Percentiles rank a stretch among this genome's conserved stretches.
These are phyloP conservation scores for Emericellopsis cladophorae DNA, from an alignment of 2,329 filamentous ascomycete genomes.

Conservation along the genomic window DNA sequence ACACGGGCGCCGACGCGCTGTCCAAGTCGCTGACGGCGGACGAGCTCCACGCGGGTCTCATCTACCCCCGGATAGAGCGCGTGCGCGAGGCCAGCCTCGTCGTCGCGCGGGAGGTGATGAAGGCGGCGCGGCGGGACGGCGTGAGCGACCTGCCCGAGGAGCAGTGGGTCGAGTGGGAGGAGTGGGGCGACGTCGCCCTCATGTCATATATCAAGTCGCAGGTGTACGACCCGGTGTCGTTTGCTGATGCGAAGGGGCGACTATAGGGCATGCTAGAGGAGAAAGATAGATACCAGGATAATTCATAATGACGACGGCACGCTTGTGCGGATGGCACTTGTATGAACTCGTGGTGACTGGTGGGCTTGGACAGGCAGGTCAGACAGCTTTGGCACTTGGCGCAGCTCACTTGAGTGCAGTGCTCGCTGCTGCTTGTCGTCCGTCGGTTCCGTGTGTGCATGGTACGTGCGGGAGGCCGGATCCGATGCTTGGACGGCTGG, in stretches of 20 bases:
- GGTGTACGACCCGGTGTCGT: slow-evolving; percentile 45
- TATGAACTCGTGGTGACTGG: no score
- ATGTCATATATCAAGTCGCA: slow-evolving; percentile 46
- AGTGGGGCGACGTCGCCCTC: slow-evolving; percentile 53
- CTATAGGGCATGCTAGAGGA: slow-evolving; percentile 10
- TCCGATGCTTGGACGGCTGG: no score
- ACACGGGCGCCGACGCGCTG: slow-evolving; percentile 77
- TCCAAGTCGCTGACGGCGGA: slow-evolving; percentile 66
- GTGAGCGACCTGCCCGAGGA: slow-evolving; percentile 58
- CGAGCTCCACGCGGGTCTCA: slow-evolving; percentile 70
- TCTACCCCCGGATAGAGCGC: slow-evolving; percentile 84
- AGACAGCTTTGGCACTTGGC: no score
- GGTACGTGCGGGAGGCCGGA: no score
- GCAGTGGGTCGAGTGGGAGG: slow-evolving; percentile 61
- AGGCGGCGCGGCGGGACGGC: slow-evolving; percentile 71
- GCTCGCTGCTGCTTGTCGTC: no score
- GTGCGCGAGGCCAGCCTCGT: slow-evolving; percentile 81
- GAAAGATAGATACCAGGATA: neutral
- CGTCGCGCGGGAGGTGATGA: slow-evolving; percentile 87
- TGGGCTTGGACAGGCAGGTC: no score
- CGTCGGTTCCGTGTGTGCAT: no score
- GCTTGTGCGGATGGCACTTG: no score
- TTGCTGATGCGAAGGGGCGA: slow-evolving; percentile 19
- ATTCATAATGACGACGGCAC: neutral
- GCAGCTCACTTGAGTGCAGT: no score